Evolutionary conservation across 371 early-diverging fungal genomes (phyloP).

Genomic region (Mortierella sp.): DNA sequence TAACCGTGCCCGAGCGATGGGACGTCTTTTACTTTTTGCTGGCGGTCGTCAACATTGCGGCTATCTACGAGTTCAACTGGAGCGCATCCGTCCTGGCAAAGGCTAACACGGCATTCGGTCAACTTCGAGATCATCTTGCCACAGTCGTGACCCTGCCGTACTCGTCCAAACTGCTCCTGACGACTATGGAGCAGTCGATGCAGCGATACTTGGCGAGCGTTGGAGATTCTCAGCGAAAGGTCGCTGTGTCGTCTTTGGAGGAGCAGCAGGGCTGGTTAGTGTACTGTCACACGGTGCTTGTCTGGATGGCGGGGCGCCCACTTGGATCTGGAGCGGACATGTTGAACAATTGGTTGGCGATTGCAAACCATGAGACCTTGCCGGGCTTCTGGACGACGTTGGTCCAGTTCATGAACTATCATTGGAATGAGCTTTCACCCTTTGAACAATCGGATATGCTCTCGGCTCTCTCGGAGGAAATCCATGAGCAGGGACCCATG

Average conservation of each 20-base stretch:
- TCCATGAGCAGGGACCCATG: slow-evolving; percentile 3
- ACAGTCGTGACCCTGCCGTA: slow-evolving; percentile 46
- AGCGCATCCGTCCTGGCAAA: slow-evolving; percentile 63
- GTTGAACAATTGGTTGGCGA: slow-evolving; percentile 38
- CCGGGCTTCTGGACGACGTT: slow-evolving; percentile 54
- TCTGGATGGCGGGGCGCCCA: slow-evolving; percentile 58
- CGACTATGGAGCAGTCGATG: slow-evolving; percentile 58
- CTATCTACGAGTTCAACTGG: slow-evolving; percentile 69
- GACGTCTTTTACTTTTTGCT: slow-evolving; percentile 67
- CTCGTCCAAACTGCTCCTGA: slow-evolving; percentile 48
- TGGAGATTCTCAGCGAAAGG: slow-evolving; percentile 24
- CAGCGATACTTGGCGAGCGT: slow-evolving; percentile 42
- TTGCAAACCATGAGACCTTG: slow-evolving; percentile 34
- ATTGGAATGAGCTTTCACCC: slow-evolving; percentile 47
- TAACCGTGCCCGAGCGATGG: slow-evolving; percentile 31
- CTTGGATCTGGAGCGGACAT: slow-evolving; percentile 44
- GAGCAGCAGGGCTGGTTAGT: slow-evolving; percentile 59
- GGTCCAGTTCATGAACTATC: slow-evolving; percentile 50
- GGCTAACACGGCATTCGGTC: slow-evolving; percentile 47
- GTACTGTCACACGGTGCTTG: slow-evolving; percentile 51
- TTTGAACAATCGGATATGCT: slow-evolving; percentile 58
- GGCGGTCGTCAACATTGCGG: slow-evolving; percentile 63
- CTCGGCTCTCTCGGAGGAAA: slow-evolving; percentile 45
- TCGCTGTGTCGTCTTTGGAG: slow-evolving; percentile 11
- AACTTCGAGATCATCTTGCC: slow-evolving; percentile 27